Evolutionary conservation across 2,329 filamentous ascomycete genomes (phyloP), one percentile per base, ranked within the genome.

Genomic region (Apiospora phragmitis): DNA sequence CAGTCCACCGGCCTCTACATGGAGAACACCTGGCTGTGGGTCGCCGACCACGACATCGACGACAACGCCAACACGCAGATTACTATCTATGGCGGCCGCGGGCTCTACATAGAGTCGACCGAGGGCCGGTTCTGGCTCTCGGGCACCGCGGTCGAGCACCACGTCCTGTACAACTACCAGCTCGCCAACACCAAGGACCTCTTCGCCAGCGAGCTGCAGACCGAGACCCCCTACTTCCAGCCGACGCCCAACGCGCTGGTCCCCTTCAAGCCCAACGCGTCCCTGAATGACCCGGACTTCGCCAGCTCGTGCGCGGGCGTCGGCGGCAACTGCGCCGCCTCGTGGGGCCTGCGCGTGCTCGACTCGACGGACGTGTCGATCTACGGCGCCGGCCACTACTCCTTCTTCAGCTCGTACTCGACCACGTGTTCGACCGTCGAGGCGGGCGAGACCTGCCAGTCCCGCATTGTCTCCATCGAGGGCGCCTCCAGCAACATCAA

Each of bases 111-210:
- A 45, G 83, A 85, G 75, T 81, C 79, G 14, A 75, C 73, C 1
- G 73, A 75, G 12, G 84, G 84, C 45, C 77, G 73, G 49, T 73
- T 85, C 73, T 92, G 90, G 90, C 79, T 92, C 7, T 86, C 86
- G 68, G 90, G 88, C 6, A 89, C 88, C 0, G 84, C 86, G 0
- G 85, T 85, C 1, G 90, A 92, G 81, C 90, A 92, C 79, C 85
- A 85, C 70, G 84, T 87, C 66, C 80, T 91, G 38, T 91, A 90
- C 77, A 87, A 92, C 79, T 92, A 92, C 81, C 87, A 92, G 75
- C 82, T 91, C 70, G 82, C 80, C 72, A 82, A 84, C 70, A 88
- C 90, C 0, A 83, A 85, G 74, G 85, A 91, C 76, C 82, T 91
- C 75, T 90, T 86, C 79, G 85, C 86, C 77, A 88, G 87, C 68